phyloP scores from a whole-genome alignment of 1,284 basidiomycete species.

The Agaricales sp. region DNA sequence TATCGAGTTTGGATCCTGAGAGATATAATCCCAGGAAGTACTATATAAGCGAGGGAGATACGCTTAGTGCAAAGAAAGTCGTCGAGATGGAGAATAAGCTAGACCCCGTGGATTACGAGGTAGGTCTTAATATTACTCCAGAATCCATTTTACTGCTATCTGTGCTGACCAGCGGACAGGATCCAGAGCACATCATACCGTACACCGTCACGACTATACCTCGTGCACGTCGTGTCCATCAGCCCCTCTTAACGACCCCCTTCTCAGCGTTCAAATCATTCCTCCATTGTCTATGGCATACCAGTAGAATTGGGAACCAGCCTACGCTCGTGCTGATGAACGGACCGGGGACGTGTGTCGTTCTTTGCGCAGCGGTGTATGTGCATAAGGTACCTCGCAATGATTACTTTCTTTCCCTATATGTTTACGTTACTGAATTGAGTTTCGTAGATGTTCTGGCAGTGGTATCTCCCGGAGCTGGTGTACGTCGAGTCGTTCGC shows the following conservation, averaged over 20 bases:
- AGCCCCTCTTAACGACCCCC: conserved; percentile 60
- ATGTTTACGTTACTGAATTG: conserved; percentile 30
- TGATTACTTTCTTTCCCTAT: conserved; percentile 9
- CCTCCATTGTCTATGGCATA: background rate
- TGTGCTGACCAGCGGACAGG: background rate
- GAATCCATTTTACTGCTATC: background rate
- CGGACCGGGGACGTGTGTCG: conserved; percentile 91
- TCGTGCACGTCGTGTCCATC: conserved; percentile 79
- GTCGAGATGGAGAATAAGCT: conserved; percentile 45
- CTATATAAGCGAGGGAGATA: conserved; percentile 77
- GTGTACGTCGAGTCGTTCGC: conserved; percentile 97
- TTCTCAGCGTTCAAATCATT: conserved; percentile 38
- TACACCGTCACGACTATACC: conserved; percentile 63
- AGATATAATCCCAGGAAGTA: conserved; percentile 78
- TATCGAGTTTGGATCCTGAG: conserved; percentile 67
- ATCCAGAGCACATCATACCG: conserved; percentile 1
- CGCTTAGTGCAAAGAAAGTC: conserved; percentile 69
- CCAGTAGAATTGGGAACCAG: conserved; percentile 28
- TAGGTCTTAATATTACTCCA: conserved; percentile 4
- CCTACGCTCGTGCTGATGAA: conserved; percentile 82
- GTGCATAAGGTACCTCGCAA: conserved; percentile 60
- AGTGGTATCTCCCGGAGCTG: conserved; percentile 55
- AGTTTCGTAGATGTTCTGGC: conserved; percentile 38
- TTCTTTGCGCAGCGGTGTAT: conserved; percentile 67
- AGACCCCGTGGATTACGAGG: conserved; percentile 5